These are phyloP conservation scores for Trapa incisa DNA, from an alignment of 345 rosid species.

Conservation along the genomic window DNA sequence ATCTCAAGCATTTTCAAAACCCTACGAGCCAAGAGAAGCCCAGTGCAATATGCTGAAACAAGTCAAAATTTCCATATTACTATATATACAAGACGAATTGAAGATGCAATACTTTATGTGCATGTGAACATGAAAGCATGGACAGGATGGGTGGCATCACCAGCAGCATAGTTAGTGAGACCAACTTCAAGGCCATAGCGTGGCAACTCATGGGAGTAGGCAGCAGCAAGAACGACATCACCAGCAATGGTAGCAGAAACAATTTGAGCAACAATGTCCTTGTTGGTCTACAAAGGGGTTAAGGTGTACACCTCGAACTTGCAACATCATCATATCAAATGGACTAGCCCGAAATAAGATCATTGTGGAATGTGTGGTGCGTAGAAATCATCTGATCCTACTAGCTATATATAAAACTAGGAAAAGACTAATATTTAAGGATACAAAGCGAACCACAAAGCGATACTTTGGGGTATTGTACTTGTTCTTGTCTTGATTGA, in stretches of 20 bases:
- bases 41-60: slow-evolving; percentile 59
- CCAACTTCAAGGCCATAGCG: slow-evolving; percentile 56
- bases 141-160: slow-evolving; percentile 13
- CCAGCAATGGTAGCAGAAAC: slow-evolving; percentile 43
- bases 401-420: not conserved
- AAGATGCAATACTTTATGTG: not conserved
- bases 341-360: not conserved
- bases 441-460: slow-evolving; percentile 70
- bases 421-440: slow-evolving; percentile 8
- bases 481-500: slow-evolving; percentile 78
- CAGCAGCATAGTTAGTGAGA: slow-evolving; percentile 60
- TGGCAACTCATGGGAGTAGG: slow-evolving; percentile 57
- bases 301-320: slow-evolving; percentile 9
- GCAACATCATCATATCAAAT: not conserved
- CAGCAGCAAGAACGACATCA: slow-evolving; percentile 47
- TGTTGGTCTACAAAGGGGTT: slow-evolving; percentile 38
- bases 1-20: slow-evolving; percentile 55
- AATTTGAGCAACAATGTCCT: slow-evolving; percentile 50
- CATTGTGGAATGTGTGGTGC: not conserved
- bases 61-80: not conserved
- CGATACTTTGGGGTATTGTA: slow-evolving; percentile 77
- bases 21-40: slow-evolving; percentile 71
- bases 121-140: not conserved
- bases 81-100: not conserved
- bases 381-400: not conserved